Percentiles rank a stretch among this genome's conserved stretches.
Conservation (phyloP, 2,329 filamentous ascomycete species). For the Paecilomyces sp. region DNA sequence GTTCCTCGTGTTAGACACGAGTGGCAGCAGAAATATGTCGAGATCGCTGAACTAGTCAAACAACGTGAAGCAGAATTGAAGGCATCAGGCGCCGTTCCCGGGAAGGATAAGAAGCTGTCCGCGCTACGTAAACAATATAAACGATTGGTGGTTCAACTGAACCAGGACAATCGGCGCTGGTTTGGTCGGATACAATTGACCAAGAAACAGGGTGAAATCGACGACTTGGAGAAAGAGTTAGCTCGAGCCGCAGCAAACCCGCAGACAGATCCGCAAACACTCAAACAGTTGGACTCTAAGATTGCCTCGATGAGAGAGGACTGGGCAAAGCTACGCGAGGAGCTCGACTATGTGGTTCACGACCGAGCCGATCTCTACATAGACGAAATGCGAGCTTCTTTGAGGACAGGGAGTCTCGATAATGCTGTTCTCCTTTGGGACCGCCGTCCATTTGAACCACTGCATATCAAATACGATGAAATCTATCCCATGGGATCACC, state of each 20-base stretch:
- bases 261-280: conserved; percentile 6
- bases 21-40: conserved; percentile 24
- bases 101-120: conserved; percentile 15
- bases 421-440: conserved; percentile 60
- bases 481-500: conserved; percentile 53
- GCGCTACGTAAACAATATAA: conserved; percentile 2
- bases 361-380: conserved; percentile 26
- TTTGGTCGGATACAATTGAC: conserved; percentile 10
- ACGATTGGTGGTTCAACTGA: conserved; percentile 11
- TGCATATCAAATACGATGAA: conserved; percentile 52
- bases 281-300: conserved; percentile 16
- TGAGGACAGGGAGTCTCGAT: conserved; percentile 27
- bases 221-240: conserved; percentile 16
- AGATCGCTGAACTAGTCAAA: conserved; percentile 9
- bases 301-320: conserved; percentile 7
- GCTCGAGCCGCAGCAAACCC: conserved; percentile 19
- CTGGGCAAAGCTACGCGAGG: conserved; percentile 3
- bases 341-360: not conserved
- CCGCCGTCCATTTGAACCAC: conserved; percentile 61
- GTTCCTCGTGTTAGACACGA: conserved; percentile 29
- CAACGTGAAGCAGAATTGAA: not conserved
- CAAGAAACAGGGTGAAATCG: conserved; percentile 16
- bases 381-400: conserved; percentile 48
- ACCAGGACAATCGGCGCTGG: conserved; percentile 17
- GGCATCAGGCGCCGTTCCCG: conserved; percentile 3